Evolutionary conservation across 164 flowering plant genomes (phyloP).

Genomic region (Paratinospora sagittata): DNA sequence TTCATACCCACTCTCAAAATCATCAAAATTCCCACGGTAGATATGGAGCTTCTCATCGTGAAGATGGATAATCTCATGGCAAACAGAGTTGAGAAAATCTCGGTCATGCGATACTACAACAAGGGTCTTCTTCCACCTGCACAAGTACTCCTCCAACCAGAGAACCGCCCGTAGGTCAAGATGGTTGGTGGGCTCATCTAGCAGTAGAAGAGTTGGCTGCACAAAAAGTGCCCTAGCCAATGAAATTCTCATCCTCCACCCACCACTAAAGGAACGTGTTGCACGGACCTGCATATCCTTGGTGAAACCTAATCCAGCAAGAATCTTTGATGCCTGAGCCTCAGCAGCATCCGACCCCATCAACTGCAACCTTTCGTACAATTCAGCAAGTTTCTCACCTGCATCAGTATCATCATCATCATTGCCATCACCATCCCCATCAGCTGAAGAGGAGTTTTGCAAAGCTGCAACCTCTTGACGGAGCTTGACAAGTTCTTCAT

Average conservation of each 20-base stretch:
- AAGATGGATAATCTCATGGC: conserved; percentile 5
- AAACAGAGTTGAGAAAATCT: conserved; percentile 1
- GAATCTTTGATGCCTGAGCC: conserved; percentile 13
- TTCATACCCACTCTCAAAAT: conserved; percentile 1
- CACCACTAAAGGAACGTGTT: conserved; percentile 8
- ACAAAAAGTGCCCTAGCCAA: conserved; percentile 14
- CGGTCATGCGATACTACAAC: background rate
- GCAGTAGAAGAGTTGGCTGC: conserved; percentile 8
- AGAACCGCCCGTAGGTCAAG: background rate
- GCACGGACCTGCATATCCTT: conserved; percentile 4
- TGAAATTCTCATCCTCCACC: conserved; percentile 15
- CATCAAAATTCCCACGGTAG: conserved; percentile 1
- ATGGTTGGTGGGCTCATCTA: conserved; percentile 2
- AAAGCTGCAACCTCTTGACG: conserved; percentile 7
- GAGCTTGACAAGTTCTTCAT: conserved; percentile 14
- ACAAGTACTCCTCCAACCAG: conserved; percentile 6
- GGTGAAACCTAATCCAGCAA: conserved; percentile 8
- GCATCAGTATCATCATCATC: conserved; percentile 4
- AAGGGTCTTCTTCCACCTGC: conserved; percentile 8
- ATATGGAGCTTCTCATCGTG: background rate
- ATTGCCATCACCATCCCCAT: background rate
- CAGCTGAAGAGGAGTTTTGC: background rate
- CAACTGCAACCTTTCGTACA: conserved; percentile 2
- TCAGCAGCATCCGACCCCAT: conserved; percentile 4
- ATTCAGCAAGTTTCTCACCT: conserved; percentile 2